A percentile compares a stretch with the other conserved stretches of the same genome.
Conservation (phyloP, 1,284 basidiomycete genomes). For the Fomitiporia mediterranea region DNA sequence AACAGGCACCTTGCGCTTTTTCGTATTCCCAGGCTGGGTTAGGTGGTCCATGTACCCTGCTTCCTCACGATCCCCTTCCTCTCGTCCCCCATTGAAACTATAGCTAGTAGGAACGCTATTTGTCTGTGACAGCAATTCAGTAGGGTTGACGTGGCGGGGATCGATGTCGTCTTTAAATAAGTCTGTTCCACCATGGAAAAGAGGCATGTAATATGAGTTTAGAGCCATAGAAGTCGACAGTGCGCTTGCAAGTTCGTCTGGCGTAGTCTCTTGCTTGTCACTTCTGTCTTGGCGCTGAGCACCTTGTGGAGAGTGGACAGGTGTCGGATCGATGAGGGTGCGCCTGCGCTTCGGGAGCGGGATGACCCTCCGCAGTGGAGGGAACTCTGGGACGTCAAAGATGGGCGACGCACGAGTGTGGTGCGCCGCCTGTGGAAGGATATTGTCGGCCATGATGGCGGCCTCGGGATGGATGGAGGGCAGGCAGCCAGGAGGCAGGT, state of each 20-base stretch:
- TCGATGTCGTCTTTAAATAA: conserved; percentile 31
- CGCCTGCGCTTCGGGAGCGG: conserved; percentile 72
- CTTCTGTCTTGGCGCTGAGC: neutral
- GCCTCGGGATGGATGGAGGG: neutral
- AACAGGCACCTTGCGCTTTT: conserved; percentile 77
- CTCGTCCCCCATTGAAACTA: conserved; percentile 25
- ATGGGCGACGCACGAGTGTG: conserved; percentile 49
- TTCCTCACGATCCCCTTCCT: conserved; percentile 48
- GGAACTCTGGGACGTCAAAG: conserved; percentile 59
- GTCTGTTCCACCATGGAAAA: conserved; percentile 44
- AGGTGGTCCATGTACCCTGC: conserved; percentile 61
- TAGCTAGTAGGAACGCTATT: conserved; percentile 23
- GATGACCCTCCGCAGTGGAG: conserved; percentile 49
- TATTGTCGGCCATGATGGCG: conserved; percentile 5
- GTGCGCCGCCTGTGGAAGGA: conserved; percentile 22
- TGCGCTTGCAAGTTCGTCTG: conserved; percentile 48
- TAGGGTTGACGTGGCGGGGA: conserved; percentile 22
- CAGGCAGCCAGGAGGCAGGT: too few relatives aligned
- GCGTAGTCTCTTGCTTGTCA: conserved; percentile 28
- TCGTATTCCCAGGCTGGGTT: conserved; percentile 74
- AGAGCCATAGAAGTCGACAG: conserved; percentile 51
- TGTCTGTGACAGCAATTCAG: conserved; percentile 4
- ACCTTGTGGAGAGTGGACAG: conserved; percentile 1
- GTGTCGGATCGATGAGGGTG: conserved; percentile 27
- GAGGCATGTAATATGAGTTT: conserved; percentile 58